Base-by-base conservation (phyloP, 352 stramenopile species). In the Phytophthora lateralis region DNA sequence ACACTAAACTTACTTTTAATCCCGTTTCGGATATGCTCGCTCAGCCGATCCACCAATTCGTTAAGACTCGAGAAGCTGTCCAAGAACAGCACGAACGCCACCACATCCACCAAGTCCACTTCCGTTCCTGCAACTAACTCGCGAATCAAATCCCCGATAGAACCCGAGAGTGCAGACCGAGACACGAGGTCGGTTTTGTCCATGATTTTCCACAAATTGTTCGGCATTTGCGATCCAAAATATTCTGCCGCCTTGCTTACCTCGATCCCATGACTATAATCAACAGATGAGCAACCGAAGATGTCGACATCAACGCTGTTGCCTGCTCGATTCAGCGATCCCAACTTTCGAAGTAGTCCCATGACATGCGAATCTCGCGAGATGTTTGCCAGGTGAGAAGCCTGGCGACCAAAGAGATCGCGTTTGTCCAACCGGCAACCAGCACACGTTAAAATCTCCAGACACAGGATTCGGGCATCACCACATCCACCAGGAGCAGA, bases 61-160 rank as follows among this genome's bases (percentile, higher is more conserved):
- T 86, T 81, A 20, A 91, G 32, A 46, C 65, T 88, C 43, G 82
- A 79, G 51, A 91, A 91, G 17, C 61, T 82, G 27, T 90, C 82
- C 17, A 91, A 34, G 47, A 90, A 91, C 42, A 93, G 52, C 20
- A 88, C 71, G 42, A 93, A 93, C 2, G 82, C 65, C 37, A 90
- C 61, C 1, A 90, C 51, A 30, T 93, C 84, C 5, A 80, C 75
- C 11, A 90, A 76, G 43, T 88, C 65, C 30, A 85, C 63, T 54
- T 78, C 66, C 41, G 66, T 54, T 18, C 72, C 65, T 34, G 64
- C 45, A 21, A 78, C 50, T 6, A 90, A 47, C 11, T 51, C 57
- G 29, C 56, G 58, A 53, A 75, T 71, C 54, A 88, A 60, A 21
- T 79, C 66, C 30, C 78, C 71, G 38, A 78, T 63, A 17, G 49